These are phyloP conservation scores for Astathelohania contejeani DNA, from an alignment of 371 early-diverging fungal genomes.

Conservation along the genomic window DNA sequence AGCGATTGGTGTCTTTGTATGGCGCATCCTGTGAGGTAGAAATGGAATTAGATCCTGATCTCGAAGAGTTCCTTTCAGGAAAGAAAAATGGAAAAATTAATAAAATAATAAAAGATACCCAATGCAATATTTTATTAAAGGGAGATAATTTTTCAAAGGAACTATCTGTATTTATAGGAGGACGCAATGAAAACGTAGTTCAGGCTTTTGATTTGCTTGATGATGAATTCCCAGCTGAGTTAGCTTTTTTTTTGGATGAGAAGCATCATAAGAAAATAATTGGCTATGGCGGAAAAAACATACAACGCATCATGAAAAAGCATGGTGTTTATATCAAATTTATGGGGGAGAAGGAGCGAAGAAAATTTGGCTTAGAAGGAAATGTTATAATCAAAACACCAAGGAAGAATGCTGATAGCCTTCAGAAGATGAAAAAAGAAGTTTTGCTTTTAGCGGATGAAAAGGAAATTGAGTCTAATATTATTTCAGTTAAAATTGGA, in stretches of 20 bases:
- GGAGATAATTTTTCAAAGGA: conserved; percentile 59
- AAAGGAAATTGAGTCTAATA: too few relatives aligned
- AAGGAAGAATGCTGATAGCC: conserved; percentile 34
- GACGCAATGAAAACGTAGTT: conserved; percentile 40
- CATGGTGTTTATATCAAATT: conserved; percentile 81
- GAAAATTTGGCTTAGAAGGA: conserved; percentile 3
- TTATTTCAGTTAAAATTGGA: too few relatives aligned
- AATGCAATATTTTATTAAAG: conserved; percentile 54
- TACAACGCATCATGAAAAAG: conserved; percentile 78
- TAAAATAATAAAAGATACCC: conserved; percentile 65
- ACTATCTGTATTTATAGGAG: conserved; percentile 44
- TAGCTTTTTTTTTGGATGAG: conserved; percentile 68
- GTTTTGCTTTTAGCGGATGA: neutral
- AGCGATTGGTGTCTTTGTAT: conserved; percentile 14
- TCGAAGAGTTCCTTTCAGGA: conserved; percentile 71
- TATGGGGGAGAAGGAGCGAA: conserved; percentile 34
- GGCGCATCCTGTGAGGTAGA: conserved; percentile 11
- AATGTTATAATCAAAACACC: conserved; percentile 50
- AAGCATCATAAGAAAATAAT: conserved; percentile 74
- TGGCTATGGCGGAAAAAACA: conserved; percentile 76
- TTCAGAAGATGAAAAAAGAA: conserved; percentile 27
- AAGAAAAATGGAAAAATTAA: conserved; percentile 81
- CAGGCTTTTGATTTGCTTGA: conserved; percentile 1
- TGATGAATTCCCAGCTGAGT: conserved; percentile 66
- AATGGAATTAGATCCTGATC: conserved; percentile 59